Conservation (phyloP, 345 rosid genomes). For the Linum tenue region DNA sequence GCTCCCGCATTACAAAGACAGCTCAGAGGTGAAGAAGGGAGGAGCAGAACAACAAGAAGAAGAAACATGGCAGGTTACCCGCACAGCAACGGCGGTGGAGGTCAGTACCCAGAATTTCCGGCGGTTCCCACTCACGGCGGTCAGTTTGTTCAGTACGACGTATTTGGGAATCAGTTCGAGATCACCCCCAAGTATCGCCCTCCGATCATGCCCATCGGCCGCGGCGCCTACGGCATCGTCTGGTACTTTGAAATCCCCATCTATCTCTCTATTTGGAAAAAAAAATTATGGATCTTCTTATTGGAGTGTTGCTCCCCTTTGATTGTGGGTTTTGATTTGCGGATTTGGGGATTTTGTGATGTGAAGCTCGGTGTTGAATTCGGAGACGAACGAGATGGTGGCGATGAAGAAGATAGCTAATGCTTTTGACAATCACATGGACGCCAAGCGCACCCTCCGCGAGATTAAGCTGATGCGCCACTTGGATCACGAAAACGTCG, state of each 20-base stretch:
- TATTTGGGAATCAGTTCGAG: conserved; percentile 76
- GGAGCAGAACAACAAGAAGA: conserved; percentile 6
- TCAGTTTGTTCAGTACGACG: conserved; percentile 52
- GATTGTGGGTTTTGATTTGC: neutral
- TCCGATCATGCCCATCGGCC: conserved; percentile 92
- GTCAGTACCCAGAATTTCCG: conserved; percentile 62
- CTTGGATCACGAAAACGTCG: conserved; percentile 92
- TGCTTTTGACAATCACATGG: conserved; percentile 94
- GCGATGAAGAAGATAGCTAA: conserved; percentile 95
- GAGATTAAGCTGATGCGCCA: conserved; percentile 95
- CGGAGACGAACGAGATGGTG: conserved; percentile 88
- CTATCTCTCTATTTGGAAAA: neutral
- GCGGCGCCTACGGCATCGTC: conserved; percentile 96
- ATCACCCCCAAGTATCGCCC: conserved; percentile 79
- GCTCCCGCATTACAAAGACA: too few relatives aligned
- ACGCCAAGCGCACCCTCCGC: conserved; percentile 95
- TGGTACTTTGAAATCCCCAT: conserved; percentile 38
- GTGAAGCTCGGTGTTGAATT: conserved; percentile 76
- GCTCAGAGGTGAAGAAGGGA: neutral
- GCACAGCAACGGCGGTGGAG: conserved; percentile 31
- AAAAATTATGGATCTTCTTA: neutral
- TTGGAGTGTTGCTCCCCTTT: too few relatives aligned
- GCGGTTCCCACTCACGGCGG: conserved; percentile 65
- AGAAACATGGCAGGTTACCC: conserved; percentile 26
- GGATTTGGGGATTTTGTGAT: neutral